Evolutionary conservation across 208 protist species (phyloP).

Genomic region (Spongospora subterranea): DNA sequence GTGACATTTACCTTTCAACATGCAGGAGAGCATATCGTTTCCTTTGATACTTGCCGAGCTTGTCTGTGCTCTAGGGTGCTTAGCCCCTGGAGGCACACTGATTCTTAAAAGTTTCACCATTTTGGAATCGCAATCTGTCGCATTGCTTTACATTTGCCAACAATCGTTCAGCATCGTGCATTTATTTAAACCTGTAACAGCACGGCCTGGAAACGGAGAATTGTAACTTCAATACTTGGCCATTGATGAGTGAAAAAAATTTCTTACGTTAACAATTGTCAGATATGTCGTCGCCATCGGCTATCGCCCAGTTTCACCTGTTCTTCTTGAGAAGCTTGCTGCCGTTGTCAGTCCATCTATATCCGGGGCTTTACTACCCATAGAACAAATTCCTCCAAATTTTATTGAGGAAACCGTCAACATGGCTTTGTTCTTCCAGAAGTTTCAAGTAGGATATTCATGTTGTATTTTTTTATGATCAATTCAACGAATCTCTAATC

Average conservation of each 20-base stretch:
- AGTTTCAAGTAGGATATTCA: neutral
- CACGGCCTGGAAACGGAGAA: neutral
- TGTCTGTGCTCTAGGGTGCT: neutral
- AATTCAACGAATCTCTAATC: neutral
- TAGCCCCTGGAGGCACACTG: neutral
- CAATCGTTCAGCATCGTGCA: neutral
- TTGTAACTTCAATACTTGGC: constrained; percentile 1
- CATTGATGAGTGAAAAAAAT: neutral
- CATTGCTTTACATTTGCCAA: neutral
- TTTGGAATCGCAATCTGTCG: neutral
- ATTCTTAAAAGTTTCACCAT: neutral
- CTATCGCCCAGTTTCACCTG: neutral
- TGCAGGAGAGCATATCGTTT: neutral
- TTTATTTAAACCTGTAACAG: neutral
- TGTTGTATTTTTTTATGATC: neutral
- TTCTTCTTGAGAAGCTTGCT: neutral
- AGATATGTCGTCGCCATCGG: neutral
- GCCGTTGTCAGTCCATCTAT: neutral
- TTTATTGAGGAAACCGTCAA: neutral
- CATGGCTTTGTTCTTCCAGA: neutral
- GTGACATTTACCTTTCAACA: neutral
- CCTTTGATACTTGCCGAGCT: neutral
- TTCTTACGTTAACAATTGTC: neutral
- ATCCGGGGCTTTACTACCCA: neutral
- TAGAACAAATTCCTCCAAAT: neutral